A percentile compares a stretch with the other conserved stretches of the same genome.
Conservation (phyloP, 495 filamentous ascomycete genomes). For the Aspergillus conjunctus region DNA sequence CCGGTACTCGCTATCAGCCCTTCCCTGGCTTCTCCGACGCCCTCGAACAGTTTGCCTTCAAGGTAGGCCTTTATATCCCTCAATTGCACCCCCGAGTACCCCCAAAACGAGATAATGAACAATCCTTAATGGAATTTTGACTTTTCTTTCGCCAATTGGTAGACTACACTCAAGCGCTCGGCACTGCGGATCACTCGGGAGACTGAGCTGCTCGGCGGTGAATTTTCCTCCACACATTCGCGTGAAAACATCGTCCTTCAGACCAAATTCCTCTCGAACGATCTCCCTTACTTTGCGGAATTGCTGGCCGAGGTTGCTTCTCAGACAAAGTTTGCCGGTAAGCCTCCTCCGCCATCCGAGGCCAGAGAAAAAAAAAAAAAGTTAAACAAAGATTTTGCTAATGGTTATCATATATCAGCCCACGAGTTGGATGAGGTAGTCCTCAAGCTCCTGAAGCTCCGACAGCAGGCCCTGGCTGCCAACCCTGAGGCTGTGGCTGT, state of each 20-base stretch:
- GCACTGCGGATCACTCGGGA: conserved; percentile 92
- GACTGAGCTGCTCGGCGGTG: conserved; percentile 87
- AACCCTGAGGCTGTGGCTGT: conserved; percentile 72
- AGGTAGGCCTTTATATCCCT: conserved; percentile 60
- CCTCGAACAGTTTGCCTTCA: conserved; percentile 92
- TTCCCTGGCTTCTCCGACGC: conserved; percentile 87
- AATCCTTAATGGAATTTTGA: neutral
- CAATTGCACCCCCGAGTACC: conserved; percentile 25
- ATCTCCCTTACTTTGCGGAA: conserved; percentile 97
- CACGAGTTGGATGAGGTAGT: conserved; percentile 89
- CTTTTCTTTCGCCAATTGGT: conserved; percentile 22
- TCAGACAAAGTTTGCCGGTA: conserved; percentile 82
- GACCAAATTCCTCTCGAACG: conserved; percentile 90
- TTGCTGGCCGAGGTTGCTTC: conserved; percentile 88
- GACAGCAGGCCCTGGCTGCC: conserved; percentile 67
- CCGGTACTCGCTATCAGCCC: conserved; percentile 87
- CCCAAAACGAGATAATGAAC: no score
- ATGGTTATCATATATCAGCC: conserved; percentile 50
- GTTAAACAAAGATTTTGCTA: conserved; percentile 1
- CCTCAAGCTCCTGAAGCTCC: conserved; percentile 65
- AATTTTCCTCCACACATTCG: conserved; percentile 81
- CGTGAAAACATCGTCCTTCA: conserved; percentile 89
- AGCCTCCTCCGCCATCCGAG: conserved; percentile 30
- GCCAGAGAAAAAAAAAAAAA: neutral
- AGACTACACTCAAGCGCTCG: conserved; percentile 86